A percentile compares a stretch with the other conserved stretches of the same genome.
phyloP scores from a whole-genome alignment of 1,284 basidiomycete genomes.

The Heterobasidion irregulare region DNA sequence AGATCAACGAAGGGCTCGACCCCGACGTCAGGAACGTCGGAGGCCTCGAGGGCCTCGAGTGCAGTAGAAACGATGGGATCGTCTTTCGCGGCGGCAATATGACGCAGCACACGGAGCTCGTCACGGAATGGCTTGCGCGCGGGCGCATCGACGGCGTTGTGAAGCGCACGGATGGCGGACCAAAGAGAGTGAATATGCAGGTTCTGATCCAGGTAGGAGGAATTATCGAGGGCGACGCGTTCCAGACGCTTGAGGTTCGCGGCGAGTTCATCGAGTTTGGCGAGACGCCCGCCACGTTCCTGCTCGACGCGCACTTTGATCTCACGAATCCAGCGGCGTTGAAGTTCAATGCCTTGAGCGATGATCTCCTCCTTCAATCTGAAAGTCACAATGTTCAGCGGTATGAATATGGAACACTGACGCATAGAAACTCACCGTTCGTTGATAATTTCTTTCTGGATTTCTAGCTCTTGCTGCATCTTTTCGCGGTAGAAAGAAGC shows the following conservation, averaged over 20 bases:
- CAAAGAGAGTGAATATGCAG: conserved; percentile 79
- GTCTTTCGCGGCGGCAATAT: conserved; percentile 63
- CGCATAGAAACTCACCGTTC: conserved; percentile 53
- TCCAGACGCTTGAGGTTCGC: conserved; percentile 88
- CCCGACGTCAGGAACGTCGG: conserved; percentile 76
- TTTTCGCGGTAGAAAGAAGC: conserved; percentile 80
- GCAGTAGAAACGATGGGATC: conserved; percentile 61
- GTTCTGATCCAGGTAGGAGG: conserved; percentile 83
- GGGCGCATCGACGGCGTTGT: conserved; percentile 46
- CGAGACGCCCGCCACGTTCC: conserved; percentile 92
- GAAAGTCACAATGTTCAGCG: background rate
- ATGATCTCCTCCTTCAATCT: conserved; percentile 94
- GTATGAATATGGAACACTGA: background rate
- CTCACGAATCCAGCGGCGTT: conserved; percentile 93
- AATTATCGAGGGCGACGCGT: conserved; percentile 87
- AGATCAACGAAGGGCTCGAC: conserved; percentile 89
- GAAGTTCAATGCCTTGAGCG: conserved; percentile 94
- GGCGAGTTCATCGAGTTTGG: conserved; percentile 91
- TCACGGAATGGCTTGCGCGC: conserved; percentile 80
- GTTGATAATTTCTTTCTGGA: conserved; percentile 91
- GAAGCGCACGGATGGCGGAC: conserved; percentile 65
- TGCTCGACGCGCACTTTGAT: conserved; percentile 95
- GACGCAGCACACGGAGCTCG: conserved; percentile 78
- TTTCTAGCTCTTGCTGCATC: conserved; percentile 79
- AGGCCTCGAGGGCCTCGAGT: conserved; percentile 66